Evolutionary conservation across 441 rosid genomes (phyloP), one percentile per base, ranked within the genome.

Genomic region (Euphorbia neoarborescens): DNA sequence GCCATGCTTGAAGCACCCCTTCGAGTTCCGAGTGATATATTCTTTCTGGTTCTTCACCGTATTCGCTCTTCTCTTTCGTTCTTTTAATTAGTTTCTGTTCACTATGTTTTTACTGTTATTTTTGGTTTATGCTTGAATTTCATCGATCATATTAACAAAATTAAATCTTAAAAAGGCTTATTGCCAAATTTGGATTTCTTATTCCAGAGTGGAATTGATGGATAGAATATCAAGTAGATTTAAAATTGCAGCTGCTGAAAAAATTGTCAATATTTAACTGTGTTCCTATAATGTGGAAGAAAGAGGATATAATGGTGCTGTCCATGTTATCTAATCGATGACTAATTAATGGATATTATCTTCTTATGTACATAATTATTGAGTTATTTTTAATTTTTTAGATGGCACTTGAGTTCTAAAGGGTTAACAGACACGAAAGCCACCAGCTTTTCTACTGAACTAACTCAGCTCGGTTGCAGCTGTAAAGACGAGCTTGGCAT

Each of bases 401-500:
- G n/a, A n/a, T 93, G 97, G 76, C 90, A 89, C 75, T 84, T 93
- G 84, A 82, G 68, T 75, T 79, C 87, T 25, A 94, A 90, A 66
- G 91, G 79, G 60, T 53, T 81, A 28, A 57, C 65, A 58, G 87
- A 81, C 79, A 44, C 70, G 5, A 28, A 65, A 59, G 46, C 27
- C 38, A 24, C 70, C 8, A 68, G 76, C 70, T 19, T 53, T 44
- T 7, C 77, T 63, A 66, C 42, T 58, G 92, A 81, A 48, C 77
- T 93, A 72, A 84, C 87, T 70, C 84, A 79, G 81, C 89, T 93
- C 56, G 97, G 97, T 54, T 93, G 98, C 79, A 85, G 86, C 22
- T 93, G 98, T 75, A 93, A 93, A 86, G 91, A 85, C 75, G 97
- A 90, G 71, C 96, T 93, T 19, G 96, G 89, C 68, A 77, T 82